Base-by-base conservation (phyloP, 495 filamentous ascomycete species). In the Lindgomyces ingoldianus region DNA sequence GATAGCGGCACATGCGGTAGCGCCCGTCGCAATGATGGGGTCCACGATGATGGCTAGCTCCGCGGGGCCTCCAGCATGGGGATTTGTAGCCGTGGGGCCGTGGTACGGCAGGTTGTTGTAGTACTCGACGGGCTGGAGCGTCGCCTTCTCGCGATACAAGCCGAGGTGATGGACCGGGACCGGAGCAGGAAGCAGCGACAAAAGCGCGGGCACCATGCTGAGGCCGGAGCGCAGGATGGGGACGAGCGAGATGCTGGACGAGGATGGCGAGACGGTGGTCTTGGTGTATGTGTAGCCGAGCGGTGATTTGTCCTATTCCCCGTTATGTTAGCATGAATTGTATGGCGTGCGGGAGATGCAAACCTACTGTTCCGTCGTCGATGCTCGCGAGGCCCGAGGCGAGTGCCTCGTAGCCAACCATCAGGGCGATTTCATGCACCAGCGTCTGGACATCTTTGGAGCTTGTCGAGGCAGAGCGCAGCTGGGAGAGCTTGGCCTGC, bases 91-190 rank as follows among this genome's bases (percentile, higher is more conserved):
- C 66, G 78, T 55, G 24, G 73, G 60, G 29, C 74, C 55, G 71
- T 91, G 85, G 75, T 90, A 89, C 36, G 93, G 93, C 19, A 98
- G 89, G 76, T 98, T 98, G 79, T 91, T 98, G 81, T 98, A 98
- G 83, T 98, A 98, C 78, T 98, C 93, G 49, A 98, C 93, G 0
- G 93, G 92, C 53, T 89, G 84, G 26, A 96, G 86, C 36, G 89
- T 89, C 62, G 84, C 82, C 29, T 87, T 88, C 71, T 96, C 93
- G 70, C 93, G 89, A 79, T 90, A 98, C 63, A 98, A 86, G 46
- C 93, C 93, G 22, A 98, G 87, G 75, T 98, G 93, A 77, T 98
- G 90, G 66, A 98, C 84, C 16, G 93, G 88, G 33, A 91, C 89
- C 2, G 92, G 81, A 52, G 75, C 73, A 2, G 93, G 93, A 59